Evolutionary conservation across 768 basidiomycete genomes (phyloP).

Genomic region (Rubroboletus satanas): DNA sequence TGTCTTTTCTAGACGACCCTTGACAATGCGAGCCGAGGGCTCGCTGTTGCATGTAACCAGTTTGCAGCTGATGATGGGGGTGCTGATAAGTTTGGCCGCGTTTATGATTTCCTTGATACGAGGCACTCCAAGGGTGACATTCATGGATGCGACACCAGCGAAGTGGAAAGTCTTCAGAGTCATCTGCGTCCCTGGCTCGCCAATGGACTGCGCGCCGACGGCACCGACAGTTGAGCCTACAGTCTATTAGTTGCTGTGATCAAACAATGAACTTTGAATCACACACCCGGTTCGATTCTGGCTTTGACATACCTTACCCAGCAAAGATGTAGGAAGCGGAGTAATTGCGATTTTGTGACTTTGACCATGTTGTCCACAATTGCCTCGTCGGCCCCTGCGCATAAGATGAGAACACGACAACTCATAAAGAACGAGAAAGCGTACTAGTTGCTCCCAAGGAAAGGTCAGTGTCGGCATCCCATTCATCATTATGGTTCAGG

Average conservation of each 20-base stretch:
- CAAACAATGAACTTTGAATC: background rate
- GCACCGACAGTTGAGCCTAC: slow-evolving; percentile 96
- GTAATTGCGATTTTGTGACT: slow-evolving; percentile 80
- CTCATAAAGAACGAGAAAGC: slow-evolving; percentile 16
- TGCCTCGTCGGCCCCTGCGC: slow-evolving; percentile 57
- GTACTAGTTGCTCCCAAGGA: slow-evolving; percentile 70
- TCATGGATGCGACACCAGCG: slow-evolving; percentile 99
- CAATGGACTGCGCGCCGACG: slow-evolving; percentile 97
- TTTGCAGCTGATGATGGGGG: slow-evolving; percentile 97
- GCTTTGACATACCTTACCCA: slow-evolving; percentile 92
- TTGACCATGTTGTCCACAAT: slow-evolving; percentile 88
- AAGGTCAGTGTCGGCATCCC: slow-evolving; percentile 75
- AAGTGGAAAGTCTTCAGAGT: slow-evolving; percentile 99
- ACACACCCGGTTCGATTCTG: slow-evolving; percentile 87
- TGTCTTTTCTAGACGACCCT: slow-evolving; percentile 93
- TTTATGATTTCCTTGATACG: slow-evolving; percentile 99
- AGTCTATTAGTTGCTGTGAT: background rate
- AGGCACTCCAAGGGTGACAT: slow-evolving; percentile 98
- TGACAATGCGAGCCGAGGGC: slow-evolving; percentile 95
- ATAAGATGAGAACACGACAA: background rate
- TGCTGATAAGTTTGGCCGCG: slow-evolving; percentile 94
- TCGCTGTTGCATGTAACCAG: slow-evolving; percentile 83
- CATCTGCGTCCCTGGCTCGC: slow-evolving; percentile 99
- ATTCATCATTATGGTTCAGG: slow-evolving; percentile 65
- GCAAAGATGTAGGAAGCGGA: slow-evolving; percentile 78